Percentiles rank a stretch among this genome's conserved stretches.
Conservation (phyloP, 495 filamentous ascomycete genomes). For the Aspergillus olivimuriae region DNA sequence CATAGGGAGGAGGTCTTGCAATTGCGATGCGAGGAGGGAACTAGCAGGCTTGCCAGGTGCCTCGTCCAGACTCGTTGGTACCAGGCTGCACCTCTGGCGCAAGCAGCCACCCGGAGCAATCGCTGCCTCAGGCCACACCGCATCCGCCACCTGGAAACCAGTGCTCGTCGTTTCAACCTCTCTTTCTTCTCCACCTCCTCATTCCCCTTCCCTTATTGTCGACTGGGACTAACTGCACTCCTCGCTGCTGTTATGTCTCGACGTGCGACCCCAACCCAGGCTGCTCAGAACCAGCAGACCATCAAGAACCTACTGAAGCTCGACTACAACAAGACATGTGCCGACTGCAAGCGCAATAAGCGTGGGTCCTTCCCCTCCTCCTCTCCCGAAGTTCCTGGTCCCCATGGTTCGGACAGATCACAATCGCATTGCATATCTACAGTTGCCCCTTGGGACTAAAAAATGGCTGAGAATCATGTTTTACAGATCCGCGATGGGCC, state of each 20-base stretch:
- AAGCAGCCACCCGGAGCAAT: slow-evolving; percentile 9
- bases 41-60: no score
- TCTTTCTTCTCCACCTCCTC: slow-evolving; percentile 11
- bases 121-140: slow-evolving; percentile 20
- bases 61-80: neutral
- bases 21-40: no score
- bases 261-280: slow-evolving; percentile 70
- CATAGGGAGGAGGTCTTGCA: no score
- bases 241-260: slow-evolving; percentile 66
- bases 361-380: slow-evolving; percentile 54
- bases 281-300: slow-evolving; percentile 80
- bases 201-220: slow-evolving; percentile 1
- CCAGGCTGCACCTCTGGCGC: slow-evolving; percentile 9
- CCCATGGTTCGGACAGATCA: neutral
- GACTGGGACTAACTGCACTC: slow-evolving; percentile 4
- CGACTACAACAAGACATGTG: slow-evolving; percentile 90
- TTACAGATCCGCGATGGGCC: slow-evolving; percentile 89
- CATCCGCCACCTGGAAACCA: slow-evolving; percentile 14
- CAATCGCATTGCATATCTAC: neutral
- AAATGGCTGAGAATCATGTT: slow-evolving; percentile 10
- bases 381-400: neutral
- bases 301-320: slow-evolving; percentile 92
- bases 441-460: slow-evolving; percentile 5
- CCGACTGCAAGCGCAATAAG: slow-evolving; percentile 98
- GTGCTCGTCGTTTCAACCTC: slow-evolving; percentile 7